phyloP scores from a whole-genome alignment of 2,329 filamentous ascomycete genomes.

The Paracoccidioides brasiliensis region DNA sequence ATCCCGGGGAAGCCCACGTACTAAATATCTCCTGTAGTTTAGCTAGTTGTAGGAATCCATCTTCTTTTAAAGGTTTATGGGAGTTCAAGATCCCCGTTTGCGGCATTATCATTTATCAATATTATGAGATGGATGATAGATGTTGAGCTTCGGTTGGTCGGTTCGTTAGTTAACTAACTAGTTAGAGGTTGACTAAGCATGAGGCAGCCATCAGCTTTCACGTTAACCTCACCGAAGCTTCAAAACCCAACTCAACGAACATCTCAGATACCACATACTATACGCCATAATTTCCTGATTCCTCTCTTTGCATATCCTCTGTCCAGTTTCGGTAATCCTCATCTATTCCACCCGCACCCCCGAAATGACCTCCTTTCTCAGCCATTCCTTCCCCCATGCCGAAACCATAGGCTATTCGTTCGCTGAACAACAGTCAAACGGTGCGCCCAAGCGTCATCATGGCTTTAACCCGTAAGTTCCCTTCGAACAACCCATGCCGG shows the following conservation, averaged over 20 bases:
- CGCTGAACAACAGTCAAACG: conserved; percentile 35
- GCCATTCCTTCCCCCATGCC: conserved; percentile 35
- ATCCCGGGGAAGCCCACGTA: too few relatives aligned
- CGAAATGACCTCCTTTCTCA: conserved; percentile 44
- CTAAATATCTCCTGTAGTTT: too few relatives aligned
- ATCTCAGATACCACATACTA: neutral
- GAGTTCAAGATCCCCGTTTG: too few relatives aligned
- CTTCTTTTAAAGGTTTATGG: too few relatives aligned
- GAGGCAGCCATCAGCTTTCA: neutral
- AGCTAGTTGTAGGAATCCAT: too few relatives aligned
- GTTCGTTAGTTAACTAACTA: neutral
- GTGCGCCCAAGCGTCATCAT: conserved; percentile 52
- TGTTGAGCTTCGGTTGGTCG: too few relatives aligned
- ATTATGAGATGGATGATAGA: too few relatives aligned
- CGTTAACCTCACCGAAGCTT: neutral
- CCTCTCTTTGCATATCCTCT: neutral
- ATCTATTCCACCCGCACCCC: conserved; percentile 1
- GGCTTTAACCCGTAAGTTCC: conserved; percentile 73
- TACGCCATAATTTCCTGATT: neutral
- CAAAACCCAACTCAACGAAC: neutral
- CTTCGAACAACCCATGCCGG: neutral
- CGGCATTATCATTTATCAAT: too few relatives aligned
- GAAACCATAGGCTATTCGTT: conserved; percentile 49
- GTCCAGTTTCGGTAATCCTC: neutral
- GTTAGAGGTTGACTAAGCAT: neutral